phyloP scores from a whole-genome alignment of 345 rosid genomes.

The Tarenaya hassleriana region DNA sequence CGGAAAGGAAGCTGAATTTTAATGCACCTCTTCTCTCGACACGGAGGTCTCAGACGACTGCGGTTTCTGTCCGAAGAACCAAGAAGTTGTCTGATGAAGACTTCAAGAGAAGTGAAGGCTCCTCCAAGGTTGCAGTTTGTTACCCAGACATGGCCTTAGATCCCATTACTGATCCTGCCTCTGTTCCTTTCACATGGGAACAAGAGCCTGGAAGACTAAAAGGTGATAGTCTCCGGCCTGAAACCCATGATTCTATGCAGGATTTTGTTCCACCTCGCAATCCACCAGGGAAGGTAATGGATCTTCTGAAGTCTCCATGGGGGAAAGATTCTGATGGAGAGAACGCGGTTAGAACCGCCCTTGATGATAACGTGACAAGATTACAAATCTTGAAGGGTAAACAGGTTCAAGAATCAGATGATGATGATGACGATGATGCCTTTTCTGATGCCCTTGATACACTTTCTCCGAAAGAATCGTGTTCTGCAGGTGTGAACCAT shows the following conservation, averaged over 20 bases:
- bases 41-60: constrained; percentile 44
- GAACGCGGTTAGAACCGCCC: constrained; percentile 9
- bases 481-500: constrained; percentile 46
- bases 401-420: constrained; percentile 24
- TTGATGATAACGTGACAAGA: constrained; percentile 14
- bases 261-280: constrained; percentile 33
- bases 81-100: constrained; percentile 20
- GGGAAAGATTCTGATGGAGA: constrained; percentile 24
- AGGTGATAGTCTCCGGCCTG: constrained; percentile 20
- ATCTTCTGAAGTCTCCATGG: constrained; percentile 24
- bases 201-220: constrained; percentile 71
- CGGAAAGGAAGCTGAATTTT: constrained; percentile 67
- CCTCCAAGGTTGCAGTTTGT: constrained; percentile 20
- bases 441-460: constrained; percentile 75
- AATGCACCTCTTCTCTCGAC: constrained; percentile 74
- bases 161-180: constrained; percentile 62
- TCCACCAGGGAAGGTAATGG: constrained; percentile 34
- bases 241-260: constrained; percentile 18
- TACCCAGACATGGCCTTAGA: constrained; percentile 37
- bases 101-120: constrained; percentile 17
- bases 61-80: constrained; percentile 31
- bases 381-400: constrained; percentile 27
- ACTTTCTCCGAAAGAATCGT: constrained; percentile 46
- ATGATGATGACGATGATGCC: constrained; percentile 38
- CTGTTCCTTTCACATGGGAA: constrained; percentile 91